phyloP scores from a whole-genome alignment of 257 asterid genomes.

The Avicennia marina region DNA sequence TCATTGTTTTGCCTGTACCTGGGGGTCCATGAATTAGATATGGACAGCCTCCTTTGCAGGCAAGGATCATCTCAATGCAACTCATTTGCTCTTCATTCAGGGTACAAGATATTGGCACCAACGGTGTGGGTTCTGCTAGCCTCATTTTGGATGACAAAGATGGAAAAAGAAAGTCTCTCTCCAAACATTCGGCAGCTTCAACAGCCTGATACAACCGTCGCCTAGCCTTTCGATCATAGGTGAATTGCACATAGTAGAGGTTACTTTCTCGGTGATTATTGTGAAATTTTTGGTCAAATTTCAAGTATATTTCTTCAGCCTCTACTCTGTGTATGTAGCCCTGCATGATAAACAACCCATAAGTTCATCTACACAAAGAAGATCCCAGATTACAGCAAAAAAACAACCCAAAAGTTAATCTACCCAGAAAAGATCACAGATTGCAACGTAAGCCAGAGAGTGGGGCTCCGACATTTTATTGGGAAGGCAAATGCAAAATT shows the following conservation, averaged over 20 bases:
- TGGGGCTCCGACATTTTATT: too few species aligned
- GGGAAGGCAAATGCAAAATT: too few species aligned
- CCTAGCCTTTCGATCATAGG: conserved; percentile 48
- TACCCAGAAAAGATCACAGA: too few species aligned
- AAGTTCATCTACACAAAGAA: conserved; percentile 14
- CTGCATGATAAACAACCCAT: conserved; percentile 34
- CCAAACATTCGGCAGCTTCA: conserved; percentile 62
- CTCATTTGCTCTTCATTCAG: conserved; percentile 63
- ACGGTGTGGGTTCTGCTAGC: conserved; percentile 20
- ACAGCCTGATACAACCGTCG: conserved; percentile 79
- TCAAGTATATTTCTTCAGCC: conserved; percentile 72
- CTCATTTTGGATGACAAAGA: conserved; percentile 24
- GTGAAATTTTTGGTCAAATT: conserved; percentile 58
- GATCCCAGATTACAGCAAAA: neutral
- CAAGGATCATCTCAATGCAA: conserved; percentile 67
- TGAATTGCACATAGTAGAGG: conserved; percentile 67
- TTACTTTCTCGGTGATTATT: conserved; percentile 36
- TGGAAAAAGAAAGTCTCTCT: conserved; percentile 62
- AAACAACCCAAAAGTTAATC: too few species aligned
- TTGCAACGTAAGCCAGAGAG: too few species aligned
- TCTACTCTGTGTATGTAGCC: conserved; percentile 79
- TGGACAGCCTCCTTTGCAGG: conserved; percentile 75
- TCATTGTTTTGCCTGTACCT: conserved; percentile 92
- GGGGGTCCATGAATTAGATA: conserved; percentile 95
- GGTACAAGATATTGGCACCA: conserved; percentile 49